Evolutionary conservation across 805 yeast genomes (phyloP), one percentile per base, ranked within the genome.

Genomic region (Scheffersomyces stipitis): DNA sequence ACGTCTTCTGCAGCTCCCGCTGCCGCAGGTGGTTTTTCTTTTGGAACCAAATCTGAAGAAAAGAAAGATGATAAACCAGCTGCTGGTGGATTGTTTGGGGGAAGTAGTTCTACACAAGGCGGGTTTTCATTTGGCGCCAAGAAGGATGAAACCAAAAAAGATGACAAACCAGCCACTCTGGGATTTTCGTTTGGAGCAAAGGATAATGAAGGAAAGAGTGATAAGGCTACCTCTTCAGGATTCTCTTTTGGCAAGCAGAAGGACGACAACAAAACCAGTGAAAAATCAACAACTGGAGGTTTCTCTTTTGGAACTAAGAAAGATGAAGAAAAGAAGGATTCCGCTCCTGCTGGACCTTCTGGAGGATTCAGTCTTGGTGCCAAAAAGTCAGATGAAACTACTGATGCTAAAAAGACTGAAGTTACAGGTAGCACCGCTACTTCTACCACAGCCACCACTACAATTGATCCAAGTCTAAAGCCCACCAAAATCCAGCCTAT

Each of bases 401-500:
- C 34, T 5, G 37, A 28, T 10, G 37, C 40, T 8, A 40, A 38
- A 14, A 24, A 51, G 17, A 51, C 49, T 36, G 38, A 37, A 15
- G 42, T 28, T 18, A 31, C 33, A 7, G n/a, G 24, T 5, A 41
- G 48, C 20, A 56, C 57, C 34, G 45, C 58, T 1, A 61, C 54
- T 3, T 36, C 62, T 1, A 53, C 58, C 32, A 37, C 57, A 8
- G 47, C 48, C 13, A 48, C 54, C 26, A 44, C 51, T 2, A 40
- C 49, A 24, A 47, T 42, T 24, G 48, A 52, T 26, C 60, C 62
- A 17, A 64, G 56, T 34, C 60, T 71, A 15, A 70, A 72, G 36
- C 64, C 80, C 2, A 80, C 83, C 36, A 69, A 75, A 26, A 73
- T 80, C 18, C 78, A 77, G 42, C 82, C 88, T 4, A 73, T 80